Percentiles rank a stretch among this genome's conserved stretches.
phyloP scores from a whole-genome alignment of 768 basidiomycete genomes.

The Tricholoma sp. region DNA sequence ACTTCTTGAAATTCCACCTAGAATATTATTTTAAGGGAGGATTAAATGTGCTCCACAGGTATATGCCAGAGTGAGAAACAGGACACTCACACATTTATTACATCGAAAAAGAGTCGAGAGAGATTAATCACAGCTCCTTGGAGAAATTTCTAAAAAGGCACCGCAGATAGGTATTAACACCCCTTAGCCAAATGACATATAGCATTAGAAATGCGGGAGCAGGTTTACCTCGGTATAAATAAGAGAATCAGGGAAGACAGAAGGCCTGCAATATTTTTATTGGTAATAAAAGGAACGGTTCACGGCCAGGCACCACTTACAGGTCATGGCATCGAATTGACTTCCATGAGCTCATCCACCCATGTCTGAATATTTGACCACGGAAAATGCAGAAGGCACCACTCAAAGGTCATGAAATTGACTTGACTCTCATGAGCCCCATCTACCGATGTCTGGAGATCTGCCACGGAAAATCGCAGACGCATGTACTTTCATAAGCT shows the following conservation, averaged over 20 bases:
- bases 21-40: background rate
- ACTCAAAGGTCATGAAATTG: too few relatives aligned
- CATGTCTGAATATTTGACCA: background rate
- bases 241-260: background rate
- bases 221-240: too few relatives aligned
- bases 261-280: background rate
- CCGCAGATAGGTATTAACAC: background rate
- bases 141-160: background rate
- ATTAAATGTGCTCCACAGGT: too few relatives aligned
- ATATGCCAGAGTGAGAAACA: background rate
- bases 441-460: too few relatives aligned
- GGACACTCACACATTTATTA: background rate
- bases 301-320: background rate
- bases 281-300: background rate
- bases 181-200: background rate
- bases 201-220: background rate
- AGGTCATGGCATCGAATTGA: background rate
- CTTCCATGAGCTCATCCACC: background rate
- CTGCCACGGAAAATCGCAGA: slow-evolving; percentile 15
- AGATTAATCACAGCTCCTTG: background rate
- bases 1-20: background rate
- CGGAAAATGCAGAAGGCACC: too few relatives aligned
- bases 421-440: too few relatives aligned
- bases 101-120: background rate
- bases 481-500: slow-evolving; percentile 36